Evolutionary conservation across 1,284 basidiomycete genomes (phyloP).

Genomic region (Chalciporus piperatoides): DNA sequence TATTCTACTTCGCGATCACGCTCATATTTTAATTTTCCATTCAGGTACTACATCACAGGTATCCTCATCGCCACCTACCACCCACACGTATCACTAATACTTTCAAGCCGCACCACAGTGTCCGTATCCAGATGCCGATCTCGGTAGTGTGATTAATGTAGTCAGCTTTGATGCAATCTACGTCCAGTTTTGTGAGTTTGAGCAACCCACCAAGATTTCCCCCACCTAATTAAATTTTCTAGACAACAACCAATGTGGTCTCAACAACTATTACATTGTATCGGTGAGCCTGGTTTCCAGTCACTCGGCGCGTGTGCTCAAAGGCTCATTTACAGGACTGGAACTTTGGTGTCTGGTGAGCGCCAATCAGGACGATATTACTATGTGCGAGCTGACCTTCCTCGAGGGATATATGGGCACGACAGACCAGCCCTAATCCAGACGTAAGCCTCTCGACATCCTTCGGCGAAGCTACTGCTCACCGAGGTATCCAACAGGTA

Average conservation of each 20-base stretch:
- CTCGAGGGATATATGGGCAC: constrained; percentile 61
- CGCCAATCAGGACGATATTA: neutral
- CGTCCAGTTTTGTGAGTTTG: constrained; percentile 52
- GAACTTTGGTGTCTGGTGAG: constrained; percentile 53
- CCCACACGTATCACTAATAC: neutral
- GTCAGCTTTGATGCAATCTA: constrained; percentile 62
- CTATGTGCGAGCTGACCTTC: constrained; percentile 4
- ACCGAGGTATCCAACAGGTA: constrained; percentile 17
- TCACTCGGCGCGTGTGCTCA: neutral
- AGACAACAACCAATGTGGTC: constrained; percentile 59
- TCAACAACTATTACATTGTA: constrained; percentile 42
- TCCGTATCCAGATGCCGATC: constrained; percentile 58
- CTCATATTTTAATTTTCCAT: constrained; percentile 2
- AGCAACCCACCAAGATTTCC: neutral
- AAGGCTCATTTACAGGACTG: constrained; percentile 38
- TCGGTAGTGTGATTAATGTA: constrained; percentile 50
- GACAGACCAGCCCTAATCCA: constrained; percentile 51
- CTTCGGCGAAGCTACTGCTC: neutral
- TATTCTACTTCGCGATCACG: neutral
- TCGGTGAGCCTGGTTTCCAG: constrained; percentile 32
- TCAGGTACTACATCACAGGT: constrained; percentile 55
- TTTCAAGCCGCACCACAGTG: constrained; percentile 52
- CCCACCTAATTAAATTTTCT: neutral
- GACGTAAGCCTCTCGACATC: constrained; percentile 34
- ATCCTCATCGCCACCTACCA: constrained; percentile 20